Base-by-base conservation (phyloP, 2,329 filamentous ascomycete species). In the Dactylellina haptotyla region DNA sequence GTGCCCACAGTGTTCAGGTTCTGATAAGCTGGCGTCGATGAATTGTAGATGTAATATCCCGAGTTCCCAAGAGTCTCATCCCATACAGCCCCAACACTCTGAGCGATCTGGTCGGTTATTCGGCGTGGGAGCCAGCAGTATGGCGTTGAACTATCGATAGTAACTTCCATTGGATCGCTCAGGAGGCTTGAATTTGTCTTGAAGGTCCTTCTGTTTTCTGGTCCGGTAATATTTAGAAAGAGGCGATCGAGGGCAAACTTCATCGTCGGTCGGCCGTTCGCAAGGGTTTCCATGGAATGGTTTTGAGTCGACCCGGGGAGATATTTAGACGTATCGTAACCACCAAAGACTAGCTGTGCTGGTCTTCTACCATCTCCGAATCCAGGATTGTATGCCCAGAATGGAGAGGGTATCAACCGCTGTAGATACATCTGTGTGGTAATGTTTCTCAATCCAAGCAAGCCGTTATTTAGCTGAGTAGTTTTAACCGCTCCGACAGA, bases 41-140 rank as follows among this genome's bases (percentile, higher is more conserved):
- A 32, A 37, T 73, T 66, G 32, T 73, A 73, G 32, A 73, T 34
- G 18, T 73, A 73, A 32, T 61, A 61, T 43, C 69, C 69, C 32
- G 43, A 53, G 14, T 23, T 39, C 43, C 69, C 69, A 20, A 73
- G 48, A 2, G 61, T 62, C 14, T 26, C 61, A 45, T 73, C 66
- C 69, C 69, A 73, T 1, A 73, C 61, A 6, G 69, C 69, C 2
- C 69, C 69, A 23, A 73, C 69, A 18, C 69, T 73, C 39, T 62
- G 69, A 4, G 69, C 69, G 16, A 73, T 73, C 23, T 5, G 26
- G 28, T 73, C 69, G 2, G 69, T 66, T 9, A 73, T 61, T 2
- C 25, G 16, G 9, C 54, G 39, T 1, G 69, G 69, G n/a, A 73
- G 16, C 69, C 69, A 73, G 30, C 54, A 66, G 28, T 43, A 73